Base-by-base conservation (phyloP, 2,329 filamentous ascomycete species). In the Penicillium sp. region DNA sequence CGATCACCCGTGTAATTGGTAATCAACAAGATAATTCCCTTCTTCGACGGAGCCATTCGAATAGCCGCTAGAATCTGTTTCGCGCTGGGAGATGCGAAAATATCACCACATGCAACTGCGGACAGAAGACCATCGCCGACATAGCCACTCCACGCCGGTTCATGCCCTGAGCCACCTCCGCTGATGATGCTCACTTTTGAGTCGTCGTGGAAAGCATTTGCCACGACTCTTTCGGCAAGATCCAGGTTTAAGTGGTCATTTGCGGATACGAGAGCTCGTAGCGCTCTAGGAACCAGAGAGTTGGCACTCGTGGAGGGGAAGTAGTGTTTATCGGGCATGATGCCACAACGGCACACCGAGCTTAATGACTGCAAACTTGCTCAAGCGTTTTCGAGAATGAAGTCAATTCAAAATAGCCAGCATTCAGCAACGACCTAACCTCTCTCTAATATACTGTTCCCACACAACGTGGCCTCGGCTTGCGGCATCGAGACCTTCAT, bases 1-100 rank as follows among this genome's bases (percentile, higher is more conserved):
- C 56, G 59, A 50, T 62, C 60, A n/a, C 60, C 60, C 4, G 60
- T 62, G 14, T 62, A 62, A n/a, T 62, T 62, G 35, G 59, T 62
- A 24, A 62, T 58, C 16, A 62, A 35, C 39, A 60, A 41, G 24
- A 62, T 51, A 3, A 60, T 56, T n/a, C 60, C 60, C 40, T 31
- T 36, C 6, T 50, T 54, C 22, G 60, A 57, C 16, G 60, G 50
- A 1, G 56, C 60, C 10, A 51, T 51, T 3, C 59, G 46, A n/a
- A 62, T 55, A 5, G 60, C 60, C 6, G 54, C 51, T 10, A 60
- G 47, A 19, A 62, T 57, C 31, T 62, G 60, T 19, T 62, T 55
- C 11, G 56, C 56, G 7, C 59, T 62, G 19, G 60, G 60, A 1
- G 60, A 62, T 7, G 60, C 60, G 35, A 62, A 62, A 3, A 62